phyloP scores from a whole-genome alignment of 768 basidiomycete species.

The Tulasnella sp. region DNA sequence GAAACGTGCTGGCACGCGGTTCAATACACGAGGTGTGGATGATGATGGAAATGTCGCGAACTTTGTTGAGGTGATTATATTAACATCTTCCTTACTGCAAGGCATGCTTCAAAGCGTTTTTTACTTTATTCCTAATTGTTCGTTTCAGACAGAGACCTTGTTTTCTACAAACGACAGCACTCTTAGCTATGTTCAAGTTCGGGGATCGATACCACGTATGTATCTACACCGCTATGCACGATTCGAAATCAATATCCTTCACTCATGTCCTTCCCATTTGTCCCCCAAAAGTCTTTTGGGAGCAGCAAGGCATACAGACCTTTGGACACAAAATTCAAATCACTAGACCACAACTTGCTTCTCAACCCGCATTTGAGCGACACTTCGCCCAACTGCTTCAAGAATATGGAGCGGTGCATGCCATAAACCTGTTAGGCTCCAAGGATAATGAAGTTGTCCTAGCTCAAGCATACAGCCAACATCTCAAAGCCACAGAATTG shows the following conservation, averaged over 20 bases:
- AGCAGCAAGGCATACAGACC: conserved; percentile 90
- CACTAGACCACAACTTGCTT: conserved; percentile 77
- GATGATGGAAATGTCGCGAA: conserved; percentile 92
- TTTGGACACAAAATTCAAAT: conserved; percentile 92
- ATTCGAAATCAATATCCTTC: not conserved
- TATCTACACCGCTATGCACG: conserved; percentile 19
- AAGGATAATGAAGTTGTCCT: conserved; percentile 87
- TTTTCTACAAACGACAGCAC: conserved; percentile 77
- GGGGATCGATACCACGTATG: conserved; percentile 90
- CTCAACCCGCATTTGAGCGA: conserved; percentile 92
- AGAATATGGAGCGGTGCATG: conserved; percentile 74
- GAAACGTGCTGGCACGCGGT: conserved; percentile 93
- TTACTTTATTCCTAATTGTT: not conserved
- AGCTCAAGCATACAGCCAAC: conserved; percentile 68
- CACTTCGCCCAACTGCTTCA: conserved; percentile 80
- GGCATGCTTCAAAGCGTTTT: not conserved
- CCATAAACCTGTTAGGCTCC: conserved; percentile 79
- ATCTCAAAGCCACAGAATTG: conserved; percentile 33
- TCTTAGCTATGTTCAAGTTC: conserved; percentile 85
- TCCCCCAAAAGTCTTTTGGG: conserved; percentile 75
- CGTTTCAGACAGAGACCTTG: conserved; percentile 72
- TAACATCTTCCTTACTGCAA: not conserved
- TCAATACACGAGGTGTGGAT: conserved; percentile 93
- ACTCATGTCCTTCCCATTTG: not conserved
- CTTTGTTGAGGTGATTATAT: conserved; percentile 70